phyloP scores from a whole-genome alignment of 2,329 filamentous ascomycete species.

The Phaeosphaeria sp. region DNA sequence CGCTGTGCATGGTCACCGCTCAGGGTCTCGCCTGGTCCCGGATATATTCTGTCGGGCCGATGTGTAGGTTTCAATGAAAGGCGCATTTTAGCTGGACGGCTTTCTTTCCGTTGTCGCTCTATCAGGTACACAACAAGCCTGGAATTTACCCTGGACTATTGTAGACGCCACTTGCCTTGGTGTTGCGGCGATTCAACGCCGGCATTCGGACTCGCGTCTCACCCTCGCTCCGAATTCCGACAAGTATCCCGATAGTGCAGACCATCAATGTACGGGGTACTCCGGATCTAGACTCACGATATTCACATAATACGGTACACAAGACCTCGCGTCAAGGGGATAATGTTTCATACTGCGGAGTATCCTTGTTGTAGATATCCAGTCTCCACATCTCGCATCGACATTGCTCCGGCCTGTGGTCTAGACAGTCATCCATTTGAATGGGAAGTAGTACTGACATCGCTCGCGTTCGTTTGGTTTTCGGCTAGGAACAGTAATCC shows the following conservation, averaged over 20 bases:
- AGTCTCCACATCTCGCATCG: background rate
- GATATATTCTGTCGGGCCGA: slow-evolving; percentile 7
- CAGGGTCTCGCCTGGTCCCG: slow-evolving; percentile 2
- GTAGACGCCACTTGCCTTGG: background rate
- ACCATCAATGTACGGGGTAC: background rate
- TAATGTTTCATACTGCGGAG: background rate
- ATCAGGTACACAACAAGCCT: background rate
- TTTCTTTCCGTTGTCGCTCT: background rate
- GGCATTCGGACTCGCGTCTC: slow-evolving; percentile 5
- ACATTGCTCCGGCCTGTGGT: background rate
- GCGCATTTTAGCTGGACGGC: background rate
- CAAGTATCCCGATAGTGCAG: background rate
- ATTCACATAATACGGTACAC: background rate
- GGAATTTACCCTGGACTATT: background rate
- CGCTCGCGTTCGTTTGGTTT: too few species aligned
- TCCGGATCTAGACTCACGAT: background rate
- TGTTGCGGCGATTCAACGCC: slow-evolving; percentile 5
- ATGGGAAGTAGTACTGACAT: background rate
- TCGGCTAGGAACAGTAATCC: too few species aligned
- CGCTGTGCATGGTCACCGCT: slow-evolving; percentile 19
- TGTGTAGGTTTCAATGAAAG: background rate
- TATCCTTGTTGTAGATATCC: background rate
- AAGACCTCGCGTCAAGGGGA: background rate
- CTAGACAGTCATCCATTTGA: background rate
- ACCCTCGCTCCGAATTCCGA: slow-evolving; percentile 3